Evolutionary conservation across 805 yeast species (phyloP), one percentile per base, ranked within the genome.

Genomic region (Candida loeiensis): DNA sequence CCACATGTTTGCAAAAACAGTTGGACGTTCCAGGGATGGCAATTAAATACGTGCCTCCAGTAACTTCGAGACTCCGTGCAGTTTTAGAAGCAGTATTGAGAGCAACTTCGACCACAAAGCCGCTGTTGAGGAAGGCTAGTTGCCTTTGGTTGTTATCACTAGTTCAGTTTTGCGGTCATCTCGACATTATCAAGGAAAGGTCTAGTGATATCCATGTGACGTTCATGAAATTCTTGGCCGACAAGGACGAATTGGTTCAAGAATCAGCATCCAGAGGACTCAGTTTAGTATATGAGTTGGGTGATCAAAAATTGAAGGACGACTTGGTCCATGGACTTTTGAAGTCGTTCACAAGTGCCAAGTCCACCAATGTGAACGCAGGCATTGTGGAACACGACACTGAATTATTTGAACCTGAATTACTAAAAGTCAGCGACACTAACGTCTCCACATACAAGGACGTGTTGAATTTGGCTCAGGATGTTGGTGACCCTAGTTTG

Each of bases 401-500:
- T 0, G 78, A 88, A 55, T 64, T 91, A 9, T 91, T 91, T 56
- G 95, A 87, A 32, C 82, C 85, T 1, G 96, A 95, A 27, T 71
- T 78, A 4, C 62, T 91, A 50, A 82, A 76, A 36, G 86, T 96
- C 0, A 83, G 82, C 34, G 93, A 85, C 45, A 89, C 91, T 1
- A 85, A 95, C 0, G 80, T 91, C 3, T 85, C 95, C 0, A 90
- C 98, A 0, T 91, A 91, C 58, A 86, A 84, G 52, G 99, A 91
- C 60, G 86, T 91, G 21, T 69, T 91, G 50, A 85, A 71, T 51
- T 68, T 91, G 36, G 97, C 99, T 0, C 79, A 93, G 1, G 99
- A 91, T 55, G 95, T 89, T 7, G 98, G 98, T 20, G 96, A 91
- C 60, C 96, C 98, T 11, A 77, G 93, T 48, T 73, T 91, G 48